Evolutionary conservation across 208 protist genomes (phyloP), one percentile per base, ranked within the genome.

Genomic region (Leptomonas pyrrhocoris): DNA sequence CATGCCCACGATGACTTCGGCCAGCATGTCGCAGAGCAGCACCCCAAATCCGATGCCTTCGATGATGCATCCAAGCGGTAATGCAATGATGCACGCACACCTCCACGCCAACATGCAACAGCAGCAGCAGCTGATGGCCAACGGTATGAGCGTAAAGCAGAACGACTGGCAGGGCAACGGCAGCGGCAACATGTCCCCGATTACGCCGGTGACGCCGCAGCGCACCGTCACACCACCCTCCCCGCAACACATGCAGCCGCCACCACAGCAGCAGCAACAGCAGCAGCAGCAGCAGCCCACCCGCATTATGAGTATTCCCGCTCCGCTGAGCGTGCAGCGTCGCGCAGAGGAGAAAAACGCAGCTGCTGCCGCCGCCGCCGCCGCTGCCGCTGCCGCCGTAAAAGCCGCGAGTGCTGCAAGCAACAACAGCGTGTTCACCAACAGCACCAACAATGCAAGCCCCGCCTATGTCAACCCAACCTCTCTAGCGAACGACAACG

Each of bases 241-340:
- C 2, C 72, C 28, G 19, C 72, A 78, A 50, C 66, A 73, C 12
- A 45, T 76, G 42, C 73, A 73, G 42, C 79, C 54, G 59, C 79
- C 59, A 36, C 60, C 66, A 49, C 50, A 25, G 43, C 70, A 73
- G 42, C 79, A 61, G 59, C 79, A 65, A 36, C 60, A 70, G 49
- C 50, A 25, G 43, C 70, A 73, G 59, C 54, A 2, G 42, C 66
- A 58, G 43, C 78, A 72, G 38, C 79, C 68, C 1, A 19, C 61
- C 9, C 68, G 64, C 30, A 73, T 42, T 16, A 69, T 74, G 62
- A 75, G 62, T 54, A 79, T 83, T 55, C 69, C 73, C 12, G 79
- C 61, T 12, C 73, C 73, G 5, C 51, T 76, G 38, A 68, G 63
- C 28, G 65, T 81, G 45, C 51, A 67, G 56, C 73, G 65, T 18